Base-by-base conservation (phyloP, 345 rosid genomes). In the Brassica carinata region DNA sequence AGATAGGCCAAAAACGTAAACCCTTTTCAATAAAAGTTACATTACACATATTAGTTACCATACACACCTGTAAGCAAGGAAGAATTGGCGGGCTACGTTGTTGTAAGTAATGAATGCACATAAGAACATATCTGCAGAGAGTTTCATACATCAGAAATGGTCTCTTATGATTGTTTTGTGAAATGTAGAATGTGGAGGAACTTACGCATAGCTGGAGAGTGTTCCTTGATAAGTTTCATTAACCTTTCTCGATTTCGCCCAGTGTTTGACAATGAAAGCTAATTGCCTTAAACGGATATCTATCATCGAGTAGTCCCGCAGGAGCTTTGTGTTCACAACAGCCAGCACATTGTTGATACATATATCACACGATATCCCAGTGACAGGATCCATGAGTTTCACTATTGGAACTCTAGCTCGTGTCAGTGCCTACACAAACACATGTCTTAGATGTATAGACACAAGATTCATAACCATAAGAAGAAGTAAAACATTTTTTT, bases 121-220 rank as follows among this genome's bases (percentile, higher is more conserved):
- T 93, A 67, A 96, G 76, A 67, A 96, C 99, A 77, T 93, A 93
- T 89, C 99, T 96, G 94, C 74, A 82, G 80, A 85, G 4, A 76
- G 55, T 66, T 30, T 19, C 69, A 33, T 33, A 78, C 59, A 23
- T 1, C 1, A 13, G 15, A 13, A 55, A 74, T 58, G 1, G 65
- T 64, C 31, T 13, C 5, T 73, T 34, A 9, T 29, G 15, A 73
- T 61, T 59, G 0, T 15, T 70, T 14, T 30, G 9, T 36, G 79
- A 8, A 53, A 61, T 70, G 45, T n/a, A 9, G 8, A 31, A 69
- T 11, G 57, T 53, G 43, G 18, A 30, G 69, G 8, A 69, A 89
- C 99, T 92, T 81, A 96, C 98, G 99, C 99, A 66, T 96, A 96
- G 89, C 99, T 96, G 70, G 99, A 96, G 26, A 96, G 85, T 34